phyloP scores from a whole-genome alignment of 106 monocot genomes.

The Ottelia alismoides region DNA sequence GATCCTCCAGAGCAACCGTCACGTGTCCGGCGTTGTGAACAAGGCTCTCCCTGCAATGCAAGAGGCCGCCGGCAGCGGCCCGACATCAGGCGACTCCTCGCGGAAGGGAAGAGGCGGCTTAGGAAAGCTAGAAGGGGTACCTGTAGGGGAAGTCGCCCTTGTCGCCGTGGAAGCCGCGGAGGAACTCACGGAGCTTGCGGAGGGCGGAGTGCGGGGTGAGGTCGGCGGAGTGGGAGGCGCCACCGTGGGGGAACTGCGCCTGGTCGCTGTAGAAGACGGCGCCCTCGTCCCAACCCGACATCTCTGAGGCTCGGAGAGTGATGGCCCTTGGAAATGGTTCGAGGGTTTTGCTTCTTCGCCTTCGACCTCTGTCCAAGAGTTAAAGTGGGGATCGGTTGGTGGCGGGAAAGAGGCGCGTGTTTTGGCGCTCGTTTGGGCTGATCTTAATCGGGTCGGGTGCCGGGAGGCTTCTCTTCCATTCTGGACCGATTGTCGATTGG shows the following conservation, averaged over 20 bases:
- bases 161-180: slow-evolving; percentile 70
- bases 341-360: too few relatives aligned
- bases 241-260: slow-evolving; percentile 88
- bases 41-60: slow-evolving; percentile 81
- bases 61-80: too few relatives aligned
- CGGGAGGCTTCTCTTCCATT: too few relatives aligned
- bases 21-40: slow-evolving; percentile 59
- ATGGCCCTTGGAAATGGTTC: too few relatives aligned
- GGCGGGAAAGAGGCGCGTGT: too few relatives aligned
- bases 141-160: slow-evolving; percentile 85
- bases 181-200: slow-evolving; percentile 98
- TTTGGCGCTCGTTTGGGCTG: too few relatives aligned
- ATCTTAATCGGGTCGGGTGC: too few relatives aligned
- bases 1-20: slow-evolving; percentile 77
- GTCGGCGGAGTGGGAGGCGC: slow-evolving; percentile 38
- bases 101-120: not conserved
- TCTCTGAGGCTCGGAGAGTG: too few relatives aligned
- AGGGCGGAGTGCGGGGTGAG: slow-evolving; percentile 82
- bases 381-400: too few relatives aligned
- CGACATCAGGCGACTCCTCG: too few relatives aligned
- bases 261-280: slow-evolving; percentile 96
- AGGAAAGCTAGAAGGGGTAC: slow-evolving; percentile 9
- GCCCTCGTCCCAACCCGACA: slow-evolving; percentile 99
- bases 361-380: too few relatives aligned
- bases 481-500: too few relatives aligned